Base-by-base conservation (phyloP, 2,329 filamentous ascomycete genomes). In the Colletotrichum brevisporum region DNA sequence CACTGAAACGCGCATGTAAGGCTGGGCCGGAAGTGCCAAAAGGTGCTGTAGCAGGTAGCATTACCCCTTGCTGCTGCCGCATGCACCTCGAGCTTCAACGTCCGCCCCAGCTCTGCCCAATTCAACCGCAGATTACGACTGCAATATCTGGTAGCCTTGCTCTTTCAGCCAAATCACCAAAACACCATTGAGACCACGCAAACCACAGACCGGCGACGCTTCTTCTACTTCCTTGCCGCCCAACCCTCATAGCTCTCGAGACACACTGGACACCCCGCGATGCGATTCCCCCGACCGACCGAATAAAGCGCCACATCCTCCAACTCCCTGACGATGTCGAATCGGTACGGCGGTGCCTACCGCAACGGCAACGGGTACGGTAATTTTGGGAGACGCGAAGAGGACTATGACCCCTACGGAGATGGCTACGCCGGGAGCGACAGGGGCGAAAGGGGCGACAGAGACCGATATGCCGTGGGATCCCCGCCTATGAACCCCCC, bases 381-480 rank as follows among this genome's bases (percentile, higher is more conserved):
- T 57, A 80, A 79, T 62, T 78, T 82, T 51, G 78, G 76, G 53
- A 78, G 77, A 51, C 74, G 79, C 12, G 96, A 97, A 88, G 85
- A 85, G 45, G 85, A 87, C 64, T 87, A 87, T 73, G 85, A 87
- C 55, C 80, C 84, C 10, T 86, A 83, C 71, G 82, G 82, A 54
- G 83, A 84, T 26, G 79, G 78, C 24, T 83, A 83, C 52, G 75
- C 75, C 12, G 65, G 55, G 53, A 57, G 56, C 69, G 84, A 86
- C 39, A 79, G 79, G 54, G 84, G 86, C 55, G 74, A 43, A 77
- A 85, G 85, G 45, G 86, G 78, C 31, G 83, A 83, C 53, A 74
- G 75, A 54, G 80, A 85, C 69, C 79, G 82, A 52, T 84, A 82
- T 72, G 80, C 78, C 51, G 78, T 74, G 73, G 63, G 73, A 48